A percentile compares a stretch with the other conserved stretches of the same genome.
Evolutionary conservation across 1,284 basidiomycete species (phyloP).

Genomic region (Cutaneotrichosporon sp.): DNA sequence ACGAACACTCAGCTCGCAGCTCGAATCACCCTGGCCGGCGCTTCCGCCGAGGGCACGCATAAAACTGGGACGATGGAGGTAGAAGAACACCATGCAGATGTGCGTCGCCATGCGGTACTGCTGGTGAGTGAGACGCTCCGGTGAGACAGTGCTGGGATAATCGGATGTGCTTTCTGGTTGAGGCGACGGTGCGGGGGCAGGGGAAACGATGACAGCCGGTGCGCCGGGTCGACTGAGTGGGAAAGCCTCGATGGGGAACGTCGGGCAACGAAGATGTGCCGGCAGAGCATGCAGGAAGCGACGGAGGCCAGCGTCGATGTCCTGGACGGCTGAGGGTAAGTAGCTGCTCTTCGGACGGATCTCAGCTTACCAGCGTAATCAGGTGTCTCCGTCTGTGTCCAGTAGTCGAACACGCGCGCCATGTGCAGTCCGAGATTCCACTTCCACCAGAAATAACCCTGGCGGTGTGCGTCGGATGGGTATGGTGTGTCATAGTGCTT

Average conservation of each 20-base stretch:
- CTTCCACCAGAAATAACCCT: constrained; percentile 19
- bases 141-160: constrained; percentile 8
- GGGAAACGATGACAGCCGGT: constrained; percentile 8
- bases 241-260: constrained; percentile 16
- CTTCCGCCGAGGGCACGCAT: constrained; percentile 18
- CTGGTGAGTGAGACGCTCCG: constrained; percentile 13
- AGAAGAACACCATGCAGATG: constrained; percentile 24
- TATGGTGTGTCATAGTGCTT: constrained; percentile 21
- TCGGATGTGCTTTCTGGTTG: neutral
- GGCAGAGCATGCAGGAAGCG: constrained; percentile 15
- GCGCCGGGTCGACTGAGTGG: constrained; percentile 13
- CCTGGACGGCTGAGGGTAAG: constrained; percentile 11
- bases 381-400: constrained; percentile 14
- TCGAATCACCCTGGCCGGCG: constrained; percentile 3
- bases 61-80: constrained; percentile 21
- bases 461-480: constrained; percentile 13
- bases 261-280: constrained; percentile 6
- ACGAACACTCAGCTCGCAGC: constrained; percentile 11
- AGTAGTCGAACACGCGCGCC: constrained; percentile 19
- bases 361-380: constrained; percentile 1
- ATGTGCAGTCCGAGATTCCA: constrained; percentile 21
- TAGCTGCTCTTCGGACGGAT: neutral
- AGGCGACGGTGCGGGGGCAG: neutral
- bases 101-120: constrained; percentile 22
- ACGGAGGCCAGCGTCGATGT: constrained; percentile 18